phyloP scores from a whole-genome alignment of 345 rosid genomes.

The Eucalyptus paniculata region DNA sequence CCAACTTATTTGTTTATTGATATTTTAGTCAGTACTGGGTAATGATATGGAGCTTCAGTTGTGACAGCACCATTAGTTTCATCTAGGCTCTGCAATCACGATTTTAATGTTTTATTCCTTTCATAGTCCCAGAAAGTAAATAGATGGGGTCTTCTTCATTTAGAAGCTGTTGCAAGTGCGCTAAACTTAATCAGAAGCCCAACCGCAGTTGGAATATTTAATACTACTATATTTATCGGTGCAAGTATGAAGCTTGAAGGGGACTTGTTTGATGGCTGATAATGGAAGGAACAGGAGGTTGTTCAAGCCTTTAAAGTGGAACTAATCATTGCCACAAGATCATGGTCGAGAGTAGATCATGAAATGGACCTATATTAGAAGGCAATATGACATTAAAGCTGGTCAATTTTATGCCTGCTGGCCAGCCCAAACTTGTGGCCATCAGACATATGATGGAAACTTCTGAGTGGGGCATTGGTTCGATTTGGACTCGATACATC shows the following conservation, averaged over 20 bases:
- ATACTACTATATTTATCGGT: not conserved
- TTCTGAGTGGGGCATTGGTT: not conserved
- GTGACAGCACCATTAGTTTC: not conserved
- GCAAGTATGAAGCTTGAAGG: not conserved
- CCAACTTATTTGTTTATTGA: slow-evolving; percentile 1
- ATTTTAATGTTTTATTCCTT: not conserved
- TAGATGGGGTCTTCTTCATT: not conserved
- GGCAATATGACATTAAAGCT: not conserved
- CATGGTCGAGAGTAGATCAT: not conserved
- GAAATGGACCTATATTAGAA: not conserved
- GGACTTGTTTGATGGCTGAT: not conserved
- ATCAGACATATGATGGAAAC: not conserved
- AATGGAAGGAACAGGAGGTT: not conserved
- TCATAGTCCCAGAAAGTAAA: not conserved
- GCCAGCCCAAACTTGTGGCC: not conserved
- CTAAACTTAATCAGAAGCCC: not conserved
- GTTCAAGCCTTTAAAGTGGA: slow-evolving; percentile 1
- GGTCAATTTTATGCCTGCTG: slow-evolving; percentile 1
- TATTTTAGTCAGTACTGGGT: slow-evolving; percentile 8
- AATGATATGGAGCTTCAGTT: not conserved
- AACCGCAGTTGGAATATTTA: not conserved
- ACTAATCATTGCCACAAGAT: slow-evolving; percentile 3
- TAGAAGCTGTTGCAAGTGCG: slow-evolving; percentile 3
- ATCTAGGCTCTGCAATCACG: not conserved
- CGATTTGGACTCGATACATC: not conserved